A percentile compares a stretch with the other conserved stretches of the same genome.
These are phyloP conservation scores for Aureobasidium musti DNA, from an alignment of 2,329 filamentous ascomycete genomes.

Conservation along the genomic window DNA sequence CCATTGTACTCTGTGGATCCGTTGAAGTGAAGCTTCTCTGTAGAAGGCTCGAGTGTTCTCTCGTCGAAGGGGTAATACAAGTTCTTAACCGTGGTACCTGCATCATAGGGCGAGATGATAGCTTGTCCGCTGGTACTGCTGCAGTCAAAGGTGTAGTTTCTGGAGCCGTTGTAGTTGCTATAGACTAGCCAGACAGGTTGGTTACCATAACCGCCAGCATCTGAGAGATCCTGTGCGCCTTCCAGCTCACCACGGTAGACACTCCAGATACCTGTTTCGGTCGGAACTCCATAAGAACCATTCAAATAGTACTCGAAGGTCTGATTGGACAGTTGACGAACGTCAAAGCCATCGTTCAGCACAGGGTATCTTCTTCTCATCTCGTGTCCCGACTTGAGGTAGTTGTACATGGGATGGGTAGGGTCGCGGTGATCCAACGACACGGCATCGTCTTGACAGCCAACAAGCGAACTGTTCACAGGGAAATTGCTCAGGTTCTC, in stretches of 20 bases:
- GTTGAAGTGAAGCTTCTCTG: slow-evolving; percentile 52
- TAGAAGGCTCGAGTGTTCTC: slow-evolving; percentile 52
- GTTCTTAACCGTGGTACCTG: slow-evolving; percentile 60
- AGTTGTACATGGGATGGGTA: slow-evolving; percentile 61
- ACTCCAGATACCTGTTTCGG: slow-evolving; percentile 63
- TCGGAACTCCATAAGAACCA: slow-evolving; percentile 55
- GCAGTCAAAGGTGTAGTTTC: slow-evolving; percentile 61
- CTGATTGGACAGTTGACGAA: slow-evolving; percentile 60
- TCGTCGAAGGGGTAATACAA: slow-evolving; percentile 64
- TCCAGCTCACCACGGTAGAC: slow-evolving; percentile 52
- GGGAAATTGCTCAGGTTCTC: slow-evolving; percentile 62
- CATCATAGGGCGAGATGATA: slow-evolving; percentile 59
- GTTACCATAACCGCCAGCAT: slow-evolving; percentile 39
- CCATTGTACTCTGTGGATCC: slow-evolving; percentile 55
- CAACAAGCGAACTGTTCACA: slow-evolving; percentile 54
- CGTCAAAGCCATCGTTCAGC: slow-evolving; percentile 60
- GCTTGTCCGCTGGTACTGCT: slow-evolving; percentile 47
- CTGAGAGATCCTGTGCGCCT: slow-evolving; percentile 54
- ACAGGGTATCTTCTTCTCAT: slow-evolving; percentile 59
- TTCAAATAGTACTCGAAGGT: slow-evolving; percentile 55
- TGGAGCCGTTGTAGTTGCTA: slow-evolving; percentile 52
- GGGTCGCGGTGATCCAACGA: slow-evolving; percentile 65
- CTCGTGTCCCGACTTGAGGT: slow-evolving; percentile 63
- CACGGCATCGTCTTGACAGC: slow-evolving; percentile 60
- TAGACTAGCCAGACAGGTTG: slow-evolving; percentile 55